Conservation (phyloP, 2,329 filamentous ascomycete genomes). For the Diaporthe ampelina region DNA sequence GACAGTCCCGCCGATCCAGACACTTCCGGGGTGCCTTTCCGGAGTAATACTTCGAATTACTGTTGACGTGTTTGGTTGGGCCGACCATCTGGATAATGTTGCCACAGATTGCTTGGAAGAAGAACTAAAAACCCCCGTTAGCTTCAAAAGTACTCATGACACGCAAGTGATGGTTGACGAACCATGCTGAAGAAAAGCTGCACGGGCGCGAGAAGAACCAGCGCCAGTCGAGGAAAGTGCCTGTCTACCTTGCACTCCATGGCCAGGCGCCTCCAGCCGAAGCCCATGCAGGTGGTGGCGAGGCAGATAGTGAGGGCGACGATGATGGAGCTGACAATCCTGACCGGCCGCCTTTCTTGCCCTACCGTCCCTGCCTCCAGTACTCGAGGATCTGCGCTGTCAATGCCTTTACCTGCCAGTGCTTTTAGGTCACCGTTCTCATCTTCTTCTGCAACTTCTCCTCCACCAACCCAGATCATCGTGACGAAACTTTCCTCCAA, state of each 20-base stretch:
- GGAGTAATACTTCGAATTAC: constrained; percentile 88
- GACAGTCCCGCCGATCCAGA: constrained; percentile 56
- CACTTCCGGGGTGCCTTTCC: constrained; percentile 75
- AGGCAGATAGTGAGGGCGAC: constrained; percentile 35
- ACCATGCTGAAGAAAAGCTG: constrained; percentile 40
- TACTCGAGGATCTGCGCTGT: constrained; percentile 59
- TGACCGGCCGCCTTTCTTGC: constrained; percentile 54
- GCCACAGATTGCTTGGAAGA: constrained; percentile 36
- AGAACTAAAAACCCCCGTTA: constrained; percentile 56
- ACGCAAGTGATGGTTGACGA: constrained; percentile 45
- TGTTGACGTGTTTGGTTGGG: constrained; percentile 78
- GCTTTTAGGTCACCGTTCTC: constrained; percentile 51
- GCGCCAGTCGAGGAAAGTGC: constrained; percentile 55
- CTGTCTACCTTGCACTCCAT: constrained; percentile 33
- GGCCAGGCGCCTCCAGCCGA: constrained; percentile 35
- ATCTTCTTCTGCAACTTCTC: constrained; percentile 57
- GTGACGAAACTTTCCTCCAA: constrained; percentile 68
- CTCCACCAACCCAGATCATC: constrained; percentile 68
- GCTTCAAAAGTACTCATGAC: constrained; percentile 66
- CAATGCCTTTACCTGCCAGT: constrained; percentile 50
- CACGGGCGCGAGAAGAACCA: constrained; percentile 13
- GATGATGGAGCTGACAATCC: constrained; percentile 34
- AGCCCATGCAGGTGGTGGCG: constrained; percentile 34
- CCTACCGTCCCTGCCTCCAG: constrained; percentile 57
- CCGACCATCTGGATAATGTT: constrained; percentile 55